Base-by-base conservation (phyloP, 2,329 filamentous ascomycete species). In the Gnomoniopsis sp. region DNA sequence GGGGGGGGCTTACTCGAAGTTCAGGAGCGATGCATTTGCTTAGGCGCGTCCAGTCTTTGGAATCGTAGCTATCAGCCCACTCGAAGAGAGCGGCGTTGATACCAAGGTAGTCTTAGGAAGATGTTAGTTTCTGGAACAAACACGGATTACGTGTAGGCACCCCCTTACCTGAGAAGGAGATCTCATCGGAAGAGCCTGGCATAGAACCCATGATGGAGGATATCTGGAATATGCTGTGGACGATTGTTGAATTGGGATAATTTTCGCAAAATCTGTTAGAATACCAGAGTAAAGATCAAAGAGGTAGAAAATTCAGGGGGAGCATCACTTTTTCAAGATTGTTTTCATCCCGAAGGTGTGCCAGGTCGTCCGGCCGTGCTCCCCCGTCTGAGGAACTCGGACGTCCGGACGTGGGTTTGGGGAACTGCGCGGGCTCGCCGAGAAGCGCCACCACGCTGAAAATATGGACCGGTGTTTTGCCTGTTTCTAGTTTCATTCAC, bases 31-130 rank as follows among this genome's bases (percentile, higher is more conserved):
- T 85, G 75, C 81, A 83, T 63, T 79, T 82, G 64, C 75, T 68
- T 30, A 88, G 78, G 53, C 83, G 79, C 15, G 77, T 75, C 84
- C 85, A 88, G 73, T 88, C 82, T 72, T 88, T 88, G 70, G 79
- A 79, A 71, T 87, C 84, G 71, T 87, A 87, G 75, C 80, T 84
- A 70, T 86, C 84, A 15, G 61, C 61, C 61, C 61, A 62, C 61
- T 62, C 61, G 38, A 61, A 67, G 14, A 66, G 60, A n/a, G 63
- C 65, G 15, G 63, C 55, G 46, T 65, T 67, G 50, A 67, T 50
- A 30, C 62, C 65, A n/a, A 66, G 65, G 57, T 66, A 67, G 47
- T 67, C 65, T 67, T 41, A n/a, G 21, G 23, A 36, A n/a, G 17
- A 8, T 30, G 15, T 17, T 17, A 15, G 15, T 14, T 14, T 3